Percentiles rank a stretch among this genome's conserved stretches.
These are phyloP conservation scores for Jimgerdemannia lactiflua DNA, from an alignment of 192 early-diverging fungal genomes.

Conservation along the genomic window DNA sequence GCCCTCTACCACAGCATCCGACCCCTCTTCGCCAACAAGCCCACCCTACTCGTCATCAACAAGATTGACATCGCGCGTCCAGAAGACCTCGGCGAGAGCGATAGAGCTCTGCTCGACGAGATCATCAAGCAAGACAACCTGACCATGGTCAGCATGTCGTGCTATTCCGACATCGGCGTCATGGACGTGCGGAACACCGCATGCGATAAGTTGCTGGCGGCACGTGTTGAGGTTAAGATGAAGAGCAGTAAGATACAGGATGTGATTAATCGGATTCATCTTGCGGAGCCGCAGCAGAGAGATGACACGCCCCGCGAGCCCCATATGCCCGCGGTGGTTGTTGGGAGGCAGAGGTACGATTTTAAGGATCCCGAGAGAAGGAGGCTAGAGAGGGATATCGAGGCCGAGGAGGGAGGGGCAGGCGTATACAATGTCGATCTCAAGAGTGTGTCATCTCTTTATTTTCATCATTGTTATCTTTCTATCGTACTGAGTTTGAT, in stretches of 20 bases:
- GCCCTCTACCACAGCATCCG: constrained; percentile 93
- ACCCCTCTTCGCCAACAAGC: constrained; percentile 99
- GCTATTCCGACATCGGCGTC: constrained; percentile 94
- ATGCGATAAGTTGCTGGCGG: constrained; percentile 90
- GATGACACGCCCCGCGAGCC: constrained; percentile 83
- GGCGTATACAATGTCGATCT: constrained; percentile 97
- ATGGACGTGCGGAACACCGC: constrained; percentile 94
- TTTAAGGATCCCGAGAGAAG: constrained; percentile 77
- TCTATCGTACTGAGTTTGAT: too few relatives aligned
- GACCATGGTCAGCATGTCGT: constrained; percentile 79
- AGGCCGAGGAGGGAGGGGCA: constrained; percentile 86
- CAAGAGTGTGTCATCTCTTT: constrained; percentile 57
- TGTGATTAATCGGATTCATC: constrained; percentile 94
- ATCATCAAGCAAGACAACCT: constrained; percentile 65
- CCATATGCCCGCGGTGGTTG: constrained; percentile 75
- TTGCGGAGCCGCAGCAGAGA: constrained; percentile 83
- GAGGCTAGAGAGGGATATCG: constrained; percentile 88
- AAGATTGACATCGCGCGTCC: constrained; percentile 91
- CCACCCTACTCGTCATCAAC: constrained; percentile 90
- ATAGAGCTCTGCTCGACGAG: constrained; percentile 73
- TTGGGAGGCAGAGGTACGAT: constrained; percentile 72
- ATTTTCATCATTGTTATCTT: background rate
- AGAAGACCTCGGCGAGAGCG: constrained; percentile 71
- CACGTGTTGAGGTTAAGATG: constrained; percentile 95
- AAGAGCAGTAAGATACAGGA: constrained; percentile 86